Conservation (phyloP, 805 yeast species). For the Lachancea quebecensis region DNA sequence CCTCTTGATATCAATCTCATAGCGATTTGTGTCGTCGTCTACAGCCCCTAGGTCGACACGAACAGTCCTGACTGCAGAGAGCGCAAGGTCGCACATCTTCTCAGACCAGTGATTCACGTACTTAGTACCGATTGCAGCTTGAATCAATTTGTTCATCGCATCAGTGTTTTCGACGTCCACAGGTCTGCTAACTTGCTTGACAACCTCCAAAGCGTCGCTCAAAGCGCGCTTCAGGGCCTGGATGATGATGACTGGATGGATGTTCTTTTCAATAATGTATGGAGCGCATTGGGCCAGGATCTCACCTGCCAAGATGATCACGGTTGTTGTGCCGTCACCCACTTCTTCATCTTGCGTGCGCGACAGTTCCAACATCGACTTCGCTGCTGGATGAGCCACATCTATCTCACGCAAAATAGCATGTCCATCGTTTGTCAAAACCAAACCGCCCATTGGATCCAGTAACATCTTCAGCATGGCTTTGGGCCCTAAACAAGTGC, state of each 20-base stretch:
- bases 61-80: slow-evolving; percentile 83
- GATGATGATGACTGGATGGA: slow-evolving; percentile 94
- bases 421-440: slow-evolving; percentile 96
- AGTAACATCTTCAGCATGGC: slow-evolving; percentile 97
- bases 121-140: slow-evolving; percentile 93
- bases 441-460: slow-evolving; percentile 93
- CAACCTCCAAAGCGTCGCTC: slow-evolving; percentile 81
- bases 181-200: slow-evolving; percentile 74
- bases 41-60: slow-evolving; percentile 43
- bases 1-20: slow-evolving; percentile 88
- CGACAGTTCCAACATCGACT: slow-evolving; percentile 93
- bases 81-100: slow-evolving; percentile 82
- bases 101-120: slow-evolving; percentile 87
- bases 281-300: slow-evolving; percentile 93
- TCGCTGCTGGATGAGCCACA: slow-evolving; percentile 98
- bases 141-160: slow-evolving; percentile 79
- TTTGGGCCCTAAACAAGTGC: slow-evolving; percentile 98
- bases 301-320: slow-evolving; percentile 94
- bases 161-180: slow-evolving; percentile 78
- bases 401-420: slow-evolving; percentile 96
- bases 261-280: slow-evolving; percentile 79
- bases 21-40: slow-evolving; percentile 44
- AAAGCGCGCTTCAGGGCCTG: slow-evolving; percentile 89
- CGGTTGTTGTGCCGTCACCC: slow-evolving; percentile 98
- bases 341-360: slow-evolving; percentile 98